Percentiles rank a stretch among this genome's conserved stretches.
Evolutionary conservation across 78 protist species (phyloP).

Genomic region (Pigoraptor vietnamica): DNA sequence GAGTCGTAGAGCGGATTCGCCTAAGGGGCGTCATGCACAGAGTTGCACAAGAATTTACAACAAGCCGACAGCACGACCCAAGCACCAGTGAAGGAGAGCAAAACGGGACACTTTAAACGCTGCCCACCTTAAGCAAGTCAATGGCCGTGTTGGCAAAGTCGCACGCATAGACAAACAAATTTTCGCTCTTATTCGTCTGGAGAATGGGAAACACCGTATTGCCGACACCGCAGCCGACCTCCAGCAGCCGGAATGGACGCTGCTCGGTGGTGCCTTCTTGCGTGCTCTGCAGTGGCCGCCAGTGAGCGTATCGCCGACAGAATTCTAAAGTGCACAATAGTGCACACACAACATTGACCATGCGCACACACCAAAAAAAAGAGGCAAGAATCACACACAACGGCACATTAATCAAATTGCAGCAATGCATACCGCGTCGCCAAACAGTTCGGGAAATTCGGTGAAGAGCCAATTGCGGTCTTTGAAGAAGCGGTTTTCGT

Average conservation of each 20-base stretch:
- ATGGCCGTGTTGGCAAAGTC: constrained; percentile 22
- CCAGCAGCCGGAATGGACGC: not conserved
- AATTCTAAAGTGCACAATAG: not conserved
- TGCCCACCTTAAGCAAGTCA: not conserved
- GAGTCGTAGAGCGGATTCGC: not conserved
- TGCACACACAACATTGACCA: not conserved
- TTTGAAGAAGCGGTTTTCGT: constrained; percentile 39
- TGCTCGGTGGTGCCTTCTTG: not conserved
- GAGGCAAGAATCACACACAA: not conserved
- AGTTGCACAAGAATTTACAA: not conserved
- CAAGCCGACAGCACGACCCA: not conserved
- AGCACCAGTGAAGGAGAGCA: not conserved
- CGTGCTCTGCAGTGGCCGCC: not conserved
- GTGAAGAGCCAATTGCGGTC: constrained; percentile 43
- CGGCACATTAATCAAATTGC: not conserved
- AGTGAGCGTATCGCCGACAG: not conserved
- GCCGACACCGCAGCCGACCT: constrained; percentile 55
- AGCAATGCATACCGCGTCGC: not conserved
- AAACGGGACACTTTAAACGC: not conserved
- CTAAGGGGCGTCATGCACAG: not conserved
- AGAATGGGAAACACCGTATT: constrained; percentile 38
- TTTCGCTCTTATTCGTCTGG: not conserved
- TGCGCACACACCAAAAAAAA: not conserved
- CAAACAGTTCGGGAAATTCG: constrained; percentile 37
- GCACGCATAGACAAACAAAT: not conserved